Evolutionary conservation across 192 early-diverging fungal species (phyloP), one percentile per base, ranked within the genome.

Genomic region (Coemansia sp.): DNA sequence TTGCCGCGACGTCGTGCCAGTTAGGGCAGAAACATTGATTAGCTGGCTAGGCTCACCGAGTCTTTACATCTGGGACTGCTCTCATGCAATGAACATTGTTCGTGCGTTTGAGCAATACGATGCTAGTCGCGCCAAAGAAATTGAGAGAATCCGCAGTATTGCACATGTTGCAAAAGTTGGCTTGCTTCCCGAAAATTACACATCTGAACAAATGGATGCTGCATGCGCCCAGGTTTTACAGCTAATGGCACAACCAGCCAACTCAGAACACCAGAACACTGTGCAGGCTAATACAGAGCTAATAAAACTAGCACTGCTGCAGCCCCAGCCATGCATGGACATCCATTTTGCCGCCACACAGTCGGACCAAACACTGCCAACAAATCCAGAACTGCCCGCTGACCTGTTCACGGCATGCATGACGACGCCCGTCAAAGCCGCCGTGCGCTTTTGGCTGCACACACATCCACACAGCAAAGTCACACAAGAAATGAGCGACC

Each of bases 321-420:
- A 65, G 48, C 71, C 38, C 35, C 66, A 77, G 60, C 78, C 29
- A 7, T 6, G 79, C 38, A 91, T 94, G 37, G 91, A 93, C 65
- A 96, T 99, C 54, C 94, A 98, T 64, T 87, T 99, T 38, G 97
- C 94, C 2, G 95, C 97, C 1, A 94, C 93, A 65, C 85, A 86
- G n/a, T 79, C 88, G 0, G 85, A 88, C 47, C 92, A 97, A 70
- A 84, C 87, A 3, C 81, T 99, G 24, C 97, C 97, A 10, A 93
- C 94, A 83, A 92, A 90, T 48, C 95, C 97, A 0, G 89, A 94
- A 59, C 79, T 99, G 32, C 97, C 97, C 1, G 97, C 97, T n/a
- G 97, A 99, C 74, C 84, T 99, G 51, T 97, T 99, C 62, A 96
- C 95, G 10, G 85, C 93, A 32, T 99, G 97, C 69, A 75, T 99